A percentile compares a stretch with the other conserved stretches of the same genome.
Evolutionary conservation across 1,284 basidiomycete species (phyloP).

Genomic region (Ceratobasidium theobromae): DNA sequence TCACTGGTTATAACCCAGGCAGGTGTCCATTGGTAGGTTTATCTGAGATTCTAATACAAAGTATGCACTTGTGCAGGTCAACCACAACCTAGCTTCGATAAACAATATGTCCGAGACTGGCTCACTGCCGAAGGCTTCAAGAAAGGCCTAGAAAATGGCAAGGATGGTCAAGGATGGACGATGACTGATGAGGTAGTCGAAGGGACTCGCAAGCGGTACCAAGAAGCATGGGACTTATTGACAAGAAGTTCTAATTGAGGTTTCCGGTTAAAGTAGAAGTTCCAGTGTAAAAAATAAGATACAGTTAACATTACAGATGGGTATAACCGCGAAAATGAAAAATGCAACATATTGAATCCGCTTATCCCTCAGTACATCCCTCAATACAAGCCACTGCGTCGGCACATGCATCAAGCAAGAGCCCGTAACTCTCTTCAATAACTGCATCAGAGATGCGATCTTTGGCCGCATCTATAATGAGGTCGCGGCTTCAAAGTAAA

Average conservation of each 20-base stretch:
- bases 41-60: slow-evolving; percentile 48
- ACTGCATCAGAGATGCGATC: slow-evolving; percentile 22
- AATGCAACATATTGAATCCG: not conserved
- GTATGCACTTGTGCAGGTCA: slow-evolving; percentile 43
- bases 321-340: slow-evolving; percentile 3
- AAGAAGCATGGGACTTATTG: slow-evolving; percentile 73
- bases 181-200: slow-evolving; percentile 76
- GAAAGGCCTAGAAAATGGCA: slow-evolving; percentile 77
- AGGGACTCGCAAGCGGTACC: slow-evolving; percentile 76
- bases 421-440: slow-evolving; percentile 31
- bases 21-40: slow-evolving; percentile 53
- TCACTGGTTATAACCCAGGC: slow-evolving; percentile 72
- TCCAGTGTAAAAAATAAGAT: slow-evolving; percentile 1
- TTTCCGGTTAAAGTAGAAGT: not conserved
- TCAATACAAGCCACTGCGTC: slow-evolving; percentile 25
- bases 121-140: slow-evolving; percentile 70
- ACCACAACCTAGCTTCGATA: slow-evolving; percentile 90
- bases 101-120: slow-evolving; percentile 96
- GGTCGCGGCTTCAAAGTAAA: not conserved
- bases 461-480: slow-evolving; percentile 5
- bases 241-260: slow-evolving; percentile 39
- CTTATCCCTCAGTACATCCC: not conserved
- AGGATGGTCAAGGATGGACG: slow-evolving; percentile 65
- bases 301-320: slow-evolving; percentile 10
- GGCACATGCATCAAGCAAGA: slow-evolving; percentile 31